A percentile compares a stretch with the other conserved stretches of the same genome.
These are phyloP conservation scores for Penicillium palitans DNA, from an alignment of 2,329 filamentous ascomycete genomes.

Conservation along the genomic window DNA sequence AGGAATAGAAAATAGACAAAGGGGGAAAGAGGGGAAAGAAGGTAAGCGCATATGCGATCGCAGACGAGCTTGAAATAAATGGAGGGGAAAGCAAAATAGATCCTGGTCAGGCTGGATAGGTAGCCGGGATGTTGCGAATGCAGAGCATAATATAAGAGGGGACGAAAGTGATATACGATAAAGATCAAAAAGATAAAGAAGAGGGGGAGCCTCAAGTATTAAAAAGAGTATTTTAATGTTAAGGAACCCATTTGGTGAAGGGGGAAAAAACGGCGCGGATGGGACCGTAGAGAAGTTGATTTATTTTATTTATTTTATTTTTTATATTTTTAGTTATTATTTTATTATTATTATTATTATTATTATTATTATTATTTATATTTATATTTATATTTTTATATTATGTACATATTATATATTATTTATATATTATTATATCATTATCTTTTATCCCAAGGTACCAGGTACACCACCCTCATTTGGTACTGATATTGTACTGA, in stretches of 20 bases:
- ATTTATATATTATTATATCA: neutral
- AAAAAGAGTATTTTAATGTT: slow-evolving; percentile 1
- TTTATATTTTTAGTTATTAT: neutral
- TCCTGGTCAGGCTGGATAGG: slow-evolving; percentile 24
- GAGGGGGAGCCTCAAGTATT: slow-evolving; percentile 15
- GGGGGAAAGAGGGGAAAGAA: slow-evolving; percentile 6
- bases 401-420: neutral
- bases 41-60: slow-evolving; percentile 15
- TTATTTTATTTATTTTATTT: neutral
- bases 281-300: slow-evolving; percentile 11
- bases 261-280: slow-evolving; percentile 25
- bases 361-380: neutral
- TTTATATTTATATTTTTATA: neutral
- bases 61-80: slow-evolving; percentile 7
- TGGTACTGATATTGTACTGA: slow-evolving; percentile 1
- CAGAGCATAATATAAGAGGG: slow-evolving; percentile 21
- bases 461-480: slow-evolving; percentile 4
- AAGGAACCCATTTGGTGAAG: neutral
- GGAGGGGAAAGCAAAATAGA: slow-evolving; percentile 6
- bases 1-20: neutral
- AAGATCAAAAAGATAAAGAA: slow-evolving; percentile 9
- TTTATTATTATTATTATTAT: too few species aligned
- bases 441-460: slow-evolving; percentile 7
- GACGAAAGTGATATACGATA: slow-evolving; percentile 5
- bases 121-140: slow-evolving; percentile 18